These are phyloP conservation scores for Quercus robur DNA, from an alignment of 306 rosid species.

Conservation along the genomic window DNA sequence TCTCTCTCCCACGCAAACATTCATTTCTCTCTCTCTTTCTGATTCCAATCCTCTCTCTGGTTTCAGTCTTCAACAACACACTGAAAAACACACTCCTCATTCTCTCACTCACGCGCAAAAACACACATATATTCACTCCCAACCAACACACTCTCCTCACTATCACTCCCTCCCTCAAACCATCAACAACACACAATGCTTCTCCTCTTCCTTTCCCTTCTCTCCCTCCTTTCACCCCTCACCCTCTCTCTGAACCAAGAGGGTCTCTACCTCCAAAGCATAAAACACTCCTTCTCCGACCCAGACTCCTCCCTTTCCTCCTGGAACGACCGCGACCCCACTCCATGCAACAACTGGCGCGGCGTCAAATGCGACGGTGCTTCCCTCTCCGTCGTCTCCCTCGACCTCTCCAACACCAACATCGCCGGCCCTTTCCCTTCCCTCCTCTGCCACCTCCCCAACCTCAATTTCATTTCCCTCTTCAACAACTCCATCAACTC, in stretches of 20 bases:
- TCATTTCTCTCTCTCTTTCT: not conserved
- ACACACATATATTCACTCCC: conserved; percentile 6
- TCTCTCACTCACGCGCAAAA: not conserved
- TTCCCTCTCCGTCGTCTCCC: conserved; percentile 30
- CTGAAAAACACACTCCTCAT: not conserved
- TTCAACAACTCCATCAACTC: conserved; percentile 69
- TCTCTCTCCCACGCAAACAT: not conserved
- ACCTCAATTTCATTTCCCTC: conserved; percentile 49
- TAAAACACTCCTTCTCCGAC: conserved; percentile 56
- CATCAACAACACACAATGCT: conserved; percentile 12
- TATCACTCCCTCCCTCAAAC: not conserved
- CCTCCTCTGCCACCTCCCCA: conserved; percentile 53
- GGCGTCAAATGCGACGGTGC: conserved; percentile 52
- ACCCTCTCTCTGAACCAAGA: conserved; percentile 53
- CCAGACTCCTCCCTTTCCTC: conserved; percentile 44
- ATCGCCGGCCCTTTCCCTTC: conserved; percentile 56
- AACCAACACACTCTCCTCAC: not conserved
- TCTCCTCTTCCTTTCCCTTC: conserved; percentile 4
- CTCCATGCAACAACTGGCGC: conserved; percentile 64
- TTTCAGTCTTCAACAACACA: not conserved
- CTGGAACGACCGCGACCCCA: conserved; percentile 50
- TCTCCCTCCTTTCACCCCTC: not conserved
- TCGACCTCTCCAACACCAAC: conserved; percentile 59
- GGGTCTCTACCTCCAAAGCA: conserved; percentile 45
- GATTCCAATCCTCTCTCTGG: not conserved